Conservation (phyloP, 208 protist genomes). For the Leishmania tropica region DNA sequence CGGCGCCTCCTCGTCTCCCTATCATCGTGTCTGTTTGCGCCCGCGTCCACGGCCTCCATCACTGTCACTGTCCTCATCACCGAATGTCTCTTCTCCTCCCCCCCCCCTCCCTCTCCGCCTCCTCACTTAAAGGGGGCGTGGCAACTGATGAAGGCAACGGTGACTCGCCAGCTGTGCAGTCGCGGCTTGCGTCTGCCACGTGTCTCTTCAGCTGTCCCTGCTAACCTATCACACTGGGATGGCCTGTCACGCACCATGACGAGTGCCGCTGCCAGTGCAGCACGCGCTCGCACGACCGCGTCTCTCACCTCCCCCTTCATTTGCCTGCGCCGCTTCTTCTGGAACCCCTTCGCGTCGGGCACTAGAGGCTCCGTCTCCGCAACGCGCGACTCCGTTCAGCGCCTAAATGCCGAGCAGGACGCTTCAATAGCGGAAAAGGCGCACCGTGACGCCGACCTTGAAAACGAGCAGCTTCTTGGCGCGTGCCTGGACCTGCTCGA, state of each 20-base stretch:
- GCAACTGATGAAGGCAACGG: not conserved
- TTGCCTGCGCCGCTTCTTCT: conserved; percentile 35
- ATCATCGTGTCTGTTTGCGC: not conserved
- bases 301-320: not conserved
- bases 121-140: not conserved
- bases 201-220: not conserved
- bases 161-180: not conserved
- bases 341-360: conserved; percentile 48
- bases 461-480: conserved; percentile 72
- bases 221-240: not conserved
- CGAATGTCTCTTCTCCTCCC: not conserved
- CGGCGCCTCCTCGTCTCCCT: not conserved
- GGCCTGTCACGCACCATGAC: not conserved
- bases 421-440: conserved; percentile 46
- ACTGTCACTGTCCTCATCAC: not conserved
- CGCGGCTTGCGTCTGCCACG: not conserved
- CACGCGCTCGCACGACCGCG: not conserved
- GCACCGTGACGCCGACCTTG: conserved; percentile 42
- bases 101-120: not conserved
- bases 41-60: too few relatives aligned
- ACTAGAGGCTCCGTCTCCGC: not conserved
- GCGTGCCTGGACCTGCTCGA: conserved; percentile 76
- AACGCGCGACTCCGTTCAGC: conserved; percentile 1
- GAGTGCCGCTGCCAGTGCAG: not conserved
- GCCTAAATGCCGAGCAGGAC: conserved; percentile 34